Percentiles rank a stretch among this genome's conserved stretches.
phyloP scores from a whole-genome alignment of 75 land plant genomes.

The Picea sitchensis region DNA sequence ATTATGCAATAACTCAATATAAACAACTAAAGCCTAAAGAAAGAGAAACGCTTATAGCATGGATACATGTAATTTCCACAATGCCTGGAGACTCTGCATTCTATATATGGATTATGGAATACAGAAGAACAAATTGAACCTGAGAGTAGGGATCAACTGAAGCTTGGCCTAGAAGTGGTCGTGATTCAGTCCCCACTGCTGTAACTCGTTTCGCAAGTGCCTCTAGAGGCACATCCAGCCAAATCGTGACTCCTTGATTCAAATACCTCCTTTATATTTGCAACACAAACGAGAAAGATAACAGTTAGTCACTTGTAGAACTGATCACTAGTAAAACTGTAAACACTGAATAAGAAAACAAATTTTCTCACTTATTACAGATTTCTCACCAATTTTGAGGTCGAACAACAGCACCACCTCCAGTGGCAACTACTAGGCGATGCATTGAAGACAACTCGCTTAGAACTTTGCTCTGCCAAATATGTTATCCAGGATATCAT shows the following conservation, averaged over 20 bases:
- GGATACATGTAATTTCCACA: constrained; percentile 1
- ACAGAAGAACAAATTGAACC: constrained; percentile 17
- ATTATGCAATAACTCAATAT: background rate
- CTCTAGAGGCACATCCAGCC: constrained; percentile 91
- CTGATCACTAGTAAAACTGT: background rate
- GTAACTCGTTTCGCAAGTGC: constrained; percentile 79
- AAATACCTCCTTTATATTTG: constrained; percentile 53
- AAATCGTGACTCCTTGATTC: constrained; percentile 80
- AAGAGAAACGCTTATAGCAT: background rate
- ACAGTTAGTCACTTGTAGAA: background rate
- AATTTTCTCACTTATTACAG: background rate
- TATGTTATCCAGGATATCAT: background rate
- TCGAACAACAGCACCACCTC: constrained; percentile 91
- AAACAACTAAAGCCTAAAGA: background rate
- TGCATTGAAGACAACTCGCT: constrained; percentile 53
- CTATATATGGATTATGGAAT: background rate
- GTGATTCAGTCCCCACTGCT: constrained; percentile 70
- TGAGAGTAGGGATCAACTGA: constrained; percentile 56
- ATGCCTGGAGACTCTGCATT: background rate
- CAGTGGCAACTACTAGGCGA: constrained; percentile 89
- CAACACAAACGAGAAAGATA: background rate
- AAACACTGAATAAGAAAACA: background rate
- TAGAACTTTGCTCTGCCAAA: constrained; percentile 72
- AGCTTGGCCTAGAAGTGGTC: constrained; percentile 71
- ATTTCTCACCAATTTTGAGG: constrained; percentile 57